Conservation (phyloP, 2,329 filamentous ascomycete species). For the Fusarium sp. region DNA sequence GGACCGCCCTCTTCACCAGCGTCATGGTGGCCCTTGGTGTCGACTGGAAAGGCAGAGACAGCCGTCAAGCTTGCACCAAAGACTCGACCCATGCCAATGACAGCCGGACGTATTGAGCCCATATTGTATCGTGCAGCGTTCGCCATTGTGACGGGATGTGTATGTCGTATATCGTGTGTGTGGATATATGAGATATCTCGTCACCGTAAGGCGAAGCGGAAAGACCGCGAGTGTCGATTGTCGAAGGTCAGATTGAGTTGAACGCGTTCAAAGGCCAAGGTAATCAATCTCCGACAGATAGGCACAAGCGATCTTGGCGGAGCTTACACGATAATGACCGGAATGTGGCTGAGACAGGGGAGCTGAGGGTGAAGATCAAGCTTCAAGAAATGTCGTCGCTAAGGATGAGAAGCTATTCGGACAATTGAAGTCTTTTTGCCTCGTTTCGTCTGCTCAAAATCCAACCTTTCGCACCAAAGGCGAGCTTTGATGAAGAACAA, state of each 20-base stretch:
- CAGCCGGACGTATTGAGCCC: conserved; percentile 58
- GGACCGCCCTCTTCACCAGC: conserved; percentile 67
- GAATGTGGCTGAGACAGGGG: conserved; percentile 32
- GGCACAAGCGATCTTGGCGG: conserved; percentile 18
- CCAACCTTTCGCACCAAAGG: conserved; percentile 38
- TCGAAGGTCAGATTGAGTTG: background rate
- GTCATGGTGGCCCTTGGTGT: conserved; percentile 55
- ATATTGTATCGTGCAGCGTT: conserved; percentile 53
- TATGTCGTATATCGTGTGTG: background rate
- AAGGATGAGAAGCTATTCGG: conserved; percentile 2
- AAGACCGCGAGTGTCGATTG: conserved; percentile 9
- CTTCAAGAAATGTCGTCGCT: background rate
- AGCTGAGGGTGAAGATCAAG: conserved; percentile 1
- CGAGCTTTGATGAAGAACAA: conserved; percentile 36
- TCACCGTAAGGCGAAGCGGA: conserved; percentile 4
- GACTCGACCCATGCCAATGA: conserved; percentile 65
- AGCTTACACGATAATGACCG: conserved; percentile 20
- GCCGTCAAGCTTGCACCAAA: conserved; percentile 62
- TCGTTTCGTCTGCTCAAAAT: conserved; percentile 3
- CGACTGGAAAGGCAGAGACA: conserved; percentile 61
- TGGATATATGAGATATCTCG: background rate
- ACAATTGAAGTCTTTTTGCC: conserved; percentile 4
- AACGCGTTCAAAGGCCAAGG: conserved; percentile 18
- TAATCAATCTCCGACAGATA: conserved; percentile 21
- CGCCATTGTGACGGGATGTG: conserved; percentile 41